Percentiles rank a stretch among this genome's conserved stretches.
Conservation (phyloP, 305 asterid genomes). For the Plantago lanceolata region DNA sequence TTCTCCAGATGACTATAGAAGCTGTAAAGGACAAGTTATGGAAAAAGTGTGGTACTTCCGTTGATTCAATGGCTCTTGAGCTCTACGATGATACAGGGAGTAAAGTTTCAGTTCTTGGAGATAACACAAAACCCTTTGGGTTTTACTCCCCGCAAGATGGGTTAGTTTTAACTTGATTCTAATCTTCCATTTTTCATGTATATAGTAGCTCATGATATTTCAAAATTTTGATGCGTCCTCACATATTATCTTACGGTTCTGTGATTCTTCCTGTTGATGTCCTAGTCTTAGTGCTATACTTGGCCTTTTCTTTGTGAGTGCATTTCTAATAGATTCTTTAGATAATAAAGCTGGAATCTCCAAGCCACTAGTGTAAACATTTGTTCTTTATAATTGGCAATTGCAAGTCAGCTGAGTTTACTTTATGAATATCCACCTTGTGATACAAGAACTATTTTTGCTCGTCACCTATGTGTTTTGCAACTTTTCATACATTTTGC, state of each 20-base stretch:
- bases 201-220: neutral
- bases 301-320: neutral
- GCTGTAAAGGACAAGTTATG: slow-evolving; percentile 85
- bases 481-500: neutral
- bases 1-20: slow-evolving; percentile 64
- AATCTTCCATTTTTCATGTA: no score
- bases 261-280: neutral
- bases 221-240: neutral
- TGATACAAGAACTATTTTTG: no score
- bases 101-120: slow-evolving; percentile 56
- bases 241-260: no score
- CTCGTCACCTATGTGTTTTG: neutral
- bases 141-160: slow-evolving; percentile 83
- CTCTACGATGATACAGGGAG: slow-evolving; percentile 73
- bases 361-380: neutral
- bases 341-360: neutral
- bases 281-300: neutral
- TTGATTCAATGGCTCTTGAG: slow-evolving; percentile 70
- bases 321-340: neutral
- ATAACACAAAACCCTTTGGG: slow-evolving; percentile 61
- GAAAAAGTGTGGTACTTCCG: slow-evolving; percentile 94
- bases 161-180: slow-evolving; percentile 33
- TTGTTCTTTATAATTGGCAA: neutral
- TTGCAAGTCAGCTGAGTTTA: neutral
- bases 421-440: neutral